Base-by-base conservation (phyloP, 2,329 filamentous ascomycete genomes). In the Delphinella strobiligena region DNA sequence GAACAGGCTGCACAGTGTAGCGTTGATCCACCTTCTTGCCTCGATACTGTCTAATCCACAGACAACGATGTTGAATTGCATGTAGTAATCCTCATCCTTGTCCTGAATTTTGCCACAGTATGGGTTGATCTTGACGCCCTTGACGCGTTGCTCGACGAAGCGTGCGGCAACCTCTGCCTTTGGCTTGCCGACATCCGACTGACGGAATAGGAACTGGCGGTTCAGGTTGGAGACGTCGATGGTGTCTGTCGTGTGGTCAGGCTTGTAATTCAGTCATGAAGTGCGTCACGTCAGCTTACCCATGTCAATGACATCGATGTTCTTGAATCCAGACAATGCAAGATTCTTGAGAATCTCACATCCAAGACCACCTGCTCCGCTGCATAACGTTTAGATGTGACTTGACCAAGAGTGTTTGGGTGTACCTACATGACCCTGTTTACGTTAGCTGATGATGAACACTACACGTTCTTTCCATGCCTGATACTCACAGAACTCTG, bases 281-380 rank as follows among this genome's bases (percentile, higher is more conserved):
- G 31, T 8, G 31, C 16, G 16, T 19, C 37, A n/a, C n/a, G n/a
- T n/a, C 19, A 17, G 36, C 69, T 43, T 63, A 82, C 82, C 85
- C 91, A 98, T 98, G 64, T 98, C 91, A 53, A 98, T 96, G 43
- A 98, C 91, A 66, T 98, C 87, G 50, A 98, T 95, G 54, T 94
- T 78, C 61, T 83, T 93, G 68, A 98, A 98, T 19, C 88, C 87
- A 2, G 89, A 95, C 38, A 98, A 72, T 31, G 91, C 91, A 24
- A 98, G 72, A 54, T 98, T 86, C 68, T 98, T 98, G 38, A 98
- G 68, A 33, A 98, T 93, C 59, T 98, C 91, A 54, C 91, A 98
- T 49, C 91, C 91, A 44, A 98, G 64, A 9, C 91, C 91, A 46
- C 91, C 91, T 43, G 91, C 91, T 42, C 91, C 91, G 50, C 88